Evolutionary conservation across 169 alveolate genomes (phyloP).

Genomic region (Blepharisma undulans): DNA sequence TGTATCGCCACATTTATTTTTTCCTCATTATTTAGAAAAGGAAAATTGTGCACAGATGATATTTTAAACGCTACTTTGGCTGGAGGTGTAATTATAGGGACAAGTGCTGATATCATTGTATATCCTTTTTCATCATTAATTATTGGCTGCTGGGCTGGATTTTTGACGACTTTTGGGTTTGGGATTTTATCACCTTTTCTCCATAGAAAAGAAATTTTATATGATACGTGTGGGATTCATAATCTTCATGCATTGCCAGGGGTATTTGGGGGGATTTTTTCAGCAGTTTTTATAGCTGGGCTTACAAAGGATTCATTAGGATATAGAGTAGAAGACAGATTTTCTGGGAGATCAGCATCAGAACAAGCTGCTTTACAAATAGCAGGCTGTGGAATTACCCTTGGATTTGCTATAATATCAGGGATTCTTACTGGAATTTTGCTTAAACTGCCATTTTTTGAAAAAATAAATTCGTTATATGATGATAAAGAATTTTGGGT

Average conservation of each 20-base stretch:
- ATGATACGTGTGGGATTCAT: conserved; percentile 77
- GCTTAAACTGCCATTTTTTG: neutral
- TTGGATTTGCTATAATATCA: neutral
- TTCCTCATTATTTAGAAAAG: conserved; percentile 37
- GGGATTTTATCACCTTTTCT: conserved; percentile 51
- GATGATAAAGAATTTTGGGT: neutral
- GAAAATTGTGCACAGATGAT: conserved; percentile 64
- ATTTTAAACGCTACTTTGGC: conserved; percentile 75
- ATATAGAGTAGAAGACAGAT: neutral
- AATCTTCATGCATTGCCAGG: conserved; percentile 81
- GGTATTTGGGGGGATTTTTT: conserved; percentile 43
- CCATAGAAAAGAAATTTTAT: conserved; percentile 45
- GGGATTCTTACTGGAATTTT: neutral
- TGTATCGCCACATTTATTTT: conserved; percentile 53
- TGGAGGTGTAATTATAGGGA: conserved; percentile 80
- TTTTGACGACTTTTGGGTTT: conserved; percentile 68
- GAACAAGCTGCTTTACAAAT: neutral
- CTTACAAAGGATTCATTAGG: neutral
- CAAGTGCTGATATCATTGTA: conserved; percentile 55
- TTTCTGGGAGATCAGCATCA: neutral
- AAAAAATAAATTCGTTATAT: neutral
- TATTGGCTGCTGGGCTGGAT: conserved; percentile 59
- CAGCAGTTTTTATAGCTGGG: conserved; percentile 2
- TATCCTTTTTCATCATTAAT: conserved; percentile 36
- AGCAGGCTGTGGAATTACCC: neutral